Percentiles rank a stretch among this genome's conserved stretches.
phyloP scores from a whole-genome alignment of 1,284 basidiomycete species.

The Ceratobasidium sp. region DNA sequence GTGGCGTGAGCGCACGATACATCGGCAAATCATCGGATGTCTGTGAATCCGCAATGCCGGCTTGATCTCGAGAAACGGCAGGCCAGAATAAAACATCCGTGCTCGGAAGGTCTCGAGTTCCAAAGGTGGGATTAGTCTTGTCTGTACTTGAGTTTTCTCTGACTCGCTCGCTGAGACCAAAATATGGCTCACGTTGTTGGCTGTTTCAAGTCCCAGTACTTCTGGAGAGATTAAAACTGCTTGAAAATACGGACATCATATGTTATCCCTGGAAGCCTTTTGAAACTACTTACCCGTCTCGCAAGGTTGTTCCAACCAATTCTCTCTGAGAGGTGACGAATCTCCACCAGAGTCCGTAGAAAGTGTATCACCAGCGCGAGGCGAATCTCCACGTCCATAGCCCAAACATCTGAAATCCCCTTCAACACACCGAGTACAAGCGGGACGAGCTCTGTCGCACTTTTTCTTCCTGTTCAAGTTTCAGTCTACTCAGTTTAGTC shows the following conservation, averaged over 20 bases:
- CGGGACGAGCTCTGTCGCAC: neutral
- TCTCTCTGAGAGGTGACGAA: neutral
- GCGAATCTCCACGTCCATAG: neutral
- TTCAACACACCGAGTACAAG: neutral
- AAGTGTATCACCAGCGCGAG: neutral
- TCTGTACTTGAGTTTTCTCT: neutral
- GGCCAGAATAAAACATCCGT: too few species aligned
- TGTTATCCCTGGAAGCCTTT: neutral
- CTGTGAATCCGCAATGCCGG: too few species aligned
- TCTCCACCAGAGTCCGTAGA: neutral
- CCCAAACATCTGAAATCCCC: slow-evolving; percentile 26
- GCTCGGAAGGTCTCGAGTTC: too few species aligned
- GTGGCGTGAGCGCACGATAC: too few species aligned
- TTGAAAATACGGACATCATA: neutral
- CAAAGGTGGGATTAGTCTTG: too few species aligned
- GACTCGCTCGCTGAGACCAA: neutral
- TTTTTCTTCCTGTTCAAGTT: too few species aligned
- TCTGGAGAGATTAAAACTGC: neutral
- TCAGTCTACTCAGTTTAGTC: too few species aligned
- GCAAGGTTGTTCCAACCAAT: neutral
- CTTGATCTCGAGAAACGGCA: too few species aligned
- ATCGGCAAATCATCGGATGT: too few species aligned
- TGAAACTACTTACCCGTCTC: neutral
- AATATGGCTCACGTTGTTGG: neutral
- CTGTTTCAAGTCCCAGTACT: neutral